Conservation (phyloP, 2,329 filamentous ascomycete species). For the Phialophora tarda region DNA sequence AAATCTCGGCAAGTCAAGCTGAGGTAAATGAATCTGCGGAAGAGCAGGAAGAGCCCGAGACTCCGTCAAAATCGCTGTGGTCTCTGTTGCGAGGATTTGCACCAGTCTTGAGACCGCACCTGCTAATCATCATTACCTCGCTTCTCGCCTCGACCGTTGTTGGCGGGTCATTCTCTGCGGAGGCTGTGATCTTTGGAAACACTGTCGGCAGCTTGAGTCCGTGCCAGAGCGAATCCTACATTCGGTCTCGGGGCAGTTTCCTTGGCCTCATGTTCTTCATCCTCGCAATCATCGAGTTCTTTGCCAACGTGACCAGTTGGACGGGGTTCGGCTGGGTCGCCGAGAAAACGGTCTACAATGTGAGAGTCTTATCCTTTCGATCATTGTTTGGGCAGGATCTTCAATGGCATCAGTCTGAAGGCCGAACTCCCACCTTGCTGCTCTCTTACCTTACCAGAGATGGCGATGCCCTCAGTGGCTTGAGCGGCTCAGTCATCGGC, state of each 20-base stretch:
- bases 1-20: conserved; percentile 10
- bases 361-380: conserved; percentile 36
- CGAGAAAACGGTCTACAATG: conserved; percentile 30
- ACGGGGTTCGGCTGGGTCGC: conserved; percentile 39
- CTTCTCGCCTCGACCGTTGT: conserved; percentile 60
- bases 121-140: conserved; percentile 54
- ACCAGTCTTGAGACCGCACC: conserved; percentile 52
- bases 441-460: conserved; percentile 73
- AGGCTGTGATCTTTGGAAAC: conserved; percentile 66
- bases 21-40: conserved; percentile 4
- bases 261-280: conserved; percentile 66
- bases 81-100: conserved; percentile 44
- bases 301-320: conserved; percentile 59
- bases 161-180: conserved; percentile 63
- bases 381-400: conserved; percentile 33
- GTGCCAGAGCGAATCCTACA: conserved; percentile 57
- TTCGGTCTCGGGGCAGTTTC: conserved; percentile 58
- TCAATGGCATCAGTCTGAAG: conserved; percentile 68
- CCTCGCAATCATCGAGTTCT: conserved; percentile 64
- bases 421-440: conserved; percentile 65
- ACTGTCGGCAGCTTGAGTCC: conserved; percentile 62
- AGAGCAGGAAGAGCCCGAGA: conserved; percentile 15
- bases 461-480: conserved; percentile 59
- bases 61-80: conserved; percentile 18
- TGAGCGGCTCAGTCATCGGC: conserved; percentile 44